Evolutionary conservation across 495 filamentous ascomycete species (phyloP), one percentile per base, ranked within the genome.

Genomic region (Pyrenopolyporus hunteri): DNA sequence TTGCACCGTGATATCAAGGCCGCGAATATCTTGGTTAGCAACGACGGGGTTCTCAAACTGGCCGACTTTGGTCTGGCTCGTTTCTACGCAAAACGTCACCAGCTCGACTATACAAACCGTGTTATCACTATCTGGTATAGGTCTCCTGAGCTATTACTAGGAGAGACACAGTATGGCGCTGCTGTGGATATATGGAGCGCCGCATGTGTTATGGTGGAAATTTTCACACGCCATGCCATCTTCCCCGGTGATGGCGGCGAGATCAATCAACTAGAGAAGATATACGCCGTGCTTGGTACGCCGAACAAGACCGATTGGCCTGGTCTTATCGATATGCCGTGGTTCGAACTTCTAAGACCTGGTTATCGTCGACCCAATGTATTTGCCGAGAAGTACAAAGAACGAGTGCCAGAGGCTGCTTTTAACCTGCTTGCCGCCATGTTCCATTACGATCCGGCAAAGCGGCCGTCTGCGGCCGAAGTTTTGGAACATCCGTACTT

Each of bases 111-210:
- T 64, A 99, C 94, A 8, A 99, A 99, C 68, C 90, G 94, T 16
- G 96, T 99, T 58, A 96, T 99, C 67, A 99, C 94, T 10, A 91
- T 93, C 52, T 99, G 94, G 94, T 99, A 99, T 70, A 84, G 91
- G 14, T 89, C 90, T 0, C 94, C 94, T 0, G 95, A 99, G 73
- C 85, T 99, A 9, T 82, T 99, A 1, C 81, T 98, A 1, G 94
- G 94, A 3, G 94, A 97, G 68, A 98, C 94, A 3, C 86, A 89
- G 59, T 99, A 99, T 70, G 92, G 93, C 8, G 90, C 92, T 0
- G 91, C 91, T 1, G 95, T 98, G 3, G 94, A 99, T 67, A 92
- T 99, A 52, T 99, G 94, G 94, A 94, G 90, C 70, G 94, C 94
- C 11, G 95, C 93, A 6, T 98, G 94, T 73, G 94, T 99, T 4